Evolutionary conservation across 2,329 filamentous ascomycete genomes (phyloP).

Genomic region (Chaetomium sp.): DNA sequence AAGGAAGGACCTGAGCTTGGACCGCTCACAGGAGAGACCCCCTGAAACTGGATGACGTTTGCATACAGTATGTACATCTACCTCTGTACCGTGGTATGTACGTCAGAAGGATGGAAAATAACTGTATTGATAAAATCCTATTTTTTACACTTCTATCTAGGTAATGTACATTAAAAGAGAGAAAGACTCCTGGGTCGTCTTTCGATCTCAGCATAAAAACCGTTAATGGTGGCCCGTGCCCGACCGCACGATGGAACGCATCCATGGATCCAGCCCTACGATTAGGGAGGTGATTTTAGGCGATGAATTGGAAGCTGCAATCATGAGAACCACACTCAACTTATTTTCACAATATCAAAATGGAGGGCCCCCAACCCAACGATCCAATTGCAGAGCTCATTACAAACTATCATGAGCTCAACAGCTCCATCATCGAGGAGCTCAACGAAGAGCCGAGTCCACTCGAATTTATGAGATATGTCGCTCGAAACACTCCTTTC

Average conservation of each 20-base stretch:
- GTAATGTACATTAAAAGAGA: no score
- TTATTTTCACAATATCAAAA: constrained; percentile 7
- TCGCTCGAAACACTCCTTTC: constrained; percentile 73
- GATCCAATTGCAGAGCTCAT: constrained; percentile 60
- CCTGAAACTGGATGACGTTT: neutral
- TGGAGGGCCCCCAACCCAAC: constrained; percentile 18
- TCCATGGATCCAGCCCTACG: no score
- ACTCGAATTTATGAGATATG: constrained; percentile 78
- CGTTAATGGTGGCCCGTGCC: no score
- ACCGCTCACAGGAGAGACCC: neutral
- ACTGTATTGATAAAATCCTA: no score
- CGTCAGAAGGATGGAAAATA: no score
- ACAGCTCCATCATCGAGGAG: constrained; percentile 61
- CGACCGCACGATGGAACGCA: no score
- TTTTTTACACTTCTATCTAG: no score
- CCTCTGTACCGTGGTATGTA: no score
- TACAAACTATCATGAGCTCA: constrained; percentile 72
- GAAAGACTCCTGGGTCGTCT: no score
- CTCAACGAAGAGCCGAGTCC: constrained; percentile 67
- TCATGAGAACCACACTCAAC: neutral
- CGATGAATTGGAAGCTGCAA: neutral
- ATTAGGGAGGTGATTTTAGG: neutral
- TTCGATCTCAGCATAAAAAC: no score
- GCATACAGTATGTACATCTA: no score
- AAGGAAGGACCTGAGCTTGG: neutral